Evolutionary conservation across 345 rosid species (phyloP).

Genomic region (Populus ilicifolia): DNA sequence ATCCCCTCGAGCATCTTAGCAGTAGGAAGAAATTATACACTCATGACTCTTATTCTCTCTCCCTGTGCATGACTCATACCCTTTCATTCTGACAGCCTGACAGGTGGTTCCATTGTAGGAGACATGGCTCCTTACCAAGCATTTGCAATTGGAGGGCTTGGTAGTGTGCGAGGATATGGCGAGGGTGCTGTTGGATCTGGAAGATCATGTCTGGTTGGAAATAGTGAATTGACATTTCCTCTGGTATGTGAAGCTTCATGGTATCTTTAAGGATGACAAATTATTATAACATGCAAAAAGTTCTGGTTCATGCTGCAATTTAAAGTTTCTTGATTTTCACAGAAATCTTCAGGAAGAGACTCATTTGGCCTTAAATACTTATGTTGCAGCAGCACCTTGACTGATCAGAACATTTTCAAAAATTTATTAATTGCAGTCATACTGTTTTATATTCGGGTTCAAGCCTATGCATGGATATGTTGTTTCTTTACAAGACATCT

Average conservation of each 20-base stretch:
- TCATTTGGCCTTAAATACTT: background rate
- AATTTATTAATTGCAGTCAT: background rate
- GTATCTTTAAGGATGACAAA: background rate
- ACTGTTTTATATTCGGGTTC: background rate
- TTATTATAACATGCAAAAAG: background rate
- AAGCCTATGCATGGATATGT: background rate
- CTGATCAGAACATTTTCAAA: background rate
- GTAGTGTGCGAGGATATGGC: slow-evolving; percentile 89
- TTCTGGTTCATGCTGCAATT: background rate
- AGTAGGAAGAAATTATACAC: background rate
- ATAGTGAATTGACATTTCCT: slow-evolving; percentile 73
- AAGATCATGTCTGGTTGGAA: slow-evolving; percentile 82
- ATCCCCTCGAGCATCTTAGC: background rate
- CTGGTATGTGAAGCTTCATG: slow-evolving; percentile 43
- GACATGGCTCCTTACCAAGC: slow-evolving; percentile 99
- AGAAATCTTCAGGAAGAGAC: background rate
- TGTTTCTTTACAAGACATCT: background rate
- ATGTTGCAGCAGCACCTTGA: background rate
- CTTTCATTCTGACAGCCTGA: slow-evolving; percentile 53
- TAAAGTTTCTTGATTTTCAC: background rate
- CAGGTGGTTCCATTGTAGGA: slow-evolving; percentile 97
- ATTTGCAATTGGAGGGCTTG: slow-evolving; percentile 86
- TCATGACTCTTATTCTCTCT: slow-evolving; percentile 5
- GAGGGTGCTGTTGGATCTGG: slow-evolving; percentile 96
- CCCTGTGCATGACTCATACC: slow-evolving; percentile 23